phyloP scores from a whole-genome alignment of 805 yeast genomes.

The Nakazawaea laoshanensis region DNA sequence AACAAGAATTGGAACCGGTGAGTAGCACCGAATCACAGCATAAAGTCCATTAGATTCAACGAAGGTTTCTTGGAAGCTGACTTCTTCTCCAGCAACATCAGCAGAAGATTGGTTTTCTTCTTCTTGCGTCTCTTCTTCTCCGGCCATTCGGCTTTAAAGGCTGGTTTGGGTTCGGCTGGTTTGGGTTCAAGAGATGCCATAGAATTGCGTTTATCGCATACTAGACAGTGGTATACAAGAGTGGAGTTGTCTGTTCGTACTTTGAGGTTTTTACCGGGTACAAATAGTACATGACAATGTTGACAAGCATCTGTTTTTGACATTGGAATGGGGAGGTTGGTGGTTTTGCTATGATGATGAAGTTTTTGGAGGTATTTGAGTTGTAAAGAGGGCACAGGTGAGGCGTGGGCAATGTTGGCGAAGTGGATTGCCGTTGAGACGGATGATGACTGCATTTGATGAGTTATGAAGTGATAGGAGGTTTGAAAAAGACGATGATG shows the following conservation, averaged over 20 bases:
- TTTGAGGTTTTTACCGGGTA: constrained; percentile 15
- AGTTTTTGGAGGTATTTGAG: constrained; percentile 2
- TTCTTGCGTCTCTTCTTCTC: constrained; percentile 11
- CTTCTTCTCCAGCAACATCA: constrained; percentile 13
- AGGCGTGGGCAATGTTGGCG: constrained; percentile 3
- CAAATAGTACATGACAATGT: constrained; percentile 13
- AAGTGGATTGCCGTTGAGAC: constrained; percentile 3
- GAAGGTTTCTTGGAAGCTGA: constrained; percentile 12
- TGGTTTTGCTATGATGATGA: constrained; percentile 1
- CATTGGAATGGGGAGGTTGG: constrained; percentile 4
- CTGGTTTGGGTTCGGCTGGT: background rate
- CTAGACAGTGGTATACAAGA: background rate
- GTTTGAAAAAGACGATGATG: no score
- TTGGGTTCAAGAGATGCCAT: background rate
- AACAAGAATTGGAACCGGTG: background rate
- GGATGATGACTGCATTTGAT: constrained; percentile 1
- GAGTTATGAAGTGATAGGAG: no score
- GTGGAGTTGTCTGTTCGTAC: constrained; percentile 9
- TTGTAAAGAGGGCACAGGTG: constrained; percentile 1
- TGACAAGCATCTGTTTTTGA: constrained; percentile 11
- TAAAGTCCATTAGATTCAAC: constrained; percentile 20
- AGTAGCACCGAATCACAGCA: constrained; percentile 9
- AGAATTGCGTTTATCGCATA: background rate
- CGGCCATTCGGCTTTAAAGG: constrained; percentile 9
- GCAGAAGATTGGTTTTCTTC: constrained; percentile 16